Percentiles rank a stretch among this genome's conserved stretches.
Evolutionary conservation across 495 filamentous ascomycete species (phyloP).

Genomic region (Platismatia glauca): DNA sequence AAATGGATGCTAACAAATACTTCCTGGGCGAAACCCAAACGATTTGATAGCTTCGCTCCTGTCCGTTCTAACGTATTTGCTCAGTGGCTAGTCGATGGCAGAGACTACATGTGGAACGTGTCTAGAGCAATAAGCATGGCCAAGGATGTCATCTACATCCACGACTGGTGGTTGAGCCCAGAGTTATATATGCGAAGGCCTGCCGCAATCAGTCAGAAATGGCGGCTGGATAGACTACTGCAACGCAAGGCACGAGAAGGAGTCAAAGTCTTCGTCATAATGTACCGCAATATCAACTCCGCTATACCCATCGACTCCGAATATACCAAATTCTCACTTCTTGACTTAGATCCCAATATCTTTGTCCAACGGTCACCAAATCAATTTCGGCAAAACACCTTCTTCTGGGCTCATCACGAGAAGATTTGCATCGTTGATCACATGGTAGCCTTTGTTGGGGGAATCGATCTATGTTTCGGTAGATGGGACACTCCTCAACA

Average conservation of each 20-base stretch:
- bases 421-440: conserved; percentile 95
- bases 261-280: conserved; percentile 96
- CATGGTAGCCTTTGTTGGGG: conserved; percentile 89
- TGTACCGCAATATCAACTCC: conserved; percentile 97
- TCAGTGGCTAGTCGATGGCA: conserved; percentile 93
- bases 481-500: conserved; percentile 96
- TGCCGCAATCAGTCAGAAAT: conserved; percentile 96
- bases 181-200: conserved; percentile 94
- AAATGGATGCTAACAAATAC: conserved; percentile 71
- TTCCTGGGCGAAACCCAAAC: conserved; percentile 70
- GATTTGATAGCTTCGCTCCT: conserved; percentile 90
- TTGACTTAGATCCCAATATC: conserved; percentile 92
- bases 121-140: conserved; percentile 96
- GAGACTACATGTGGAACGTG: conserved; percentile 99
- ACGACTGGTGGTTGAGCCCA: conserved; percentile 98
- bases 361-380: conserved; percentile 95
- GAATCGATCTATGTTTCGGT: conserved; percentile 95
- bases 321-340: conserved; percentile 94
- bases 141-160: conserved; percentile 97
- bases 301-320: conserved; percentile 98
- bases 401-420: conserved; percentile 99
- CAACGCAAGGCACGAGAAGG: conserved; percentile 89
- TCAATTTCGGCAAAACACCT: conserved; percentile 97
- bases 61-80: conserved; percentile 80
- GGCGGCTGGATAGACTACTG: conserved; percentile 90